phyloP scores from a whole-genome alignment of 495 filamentous ascomycete genomes.

The Aspergillus steynii region DNA sequence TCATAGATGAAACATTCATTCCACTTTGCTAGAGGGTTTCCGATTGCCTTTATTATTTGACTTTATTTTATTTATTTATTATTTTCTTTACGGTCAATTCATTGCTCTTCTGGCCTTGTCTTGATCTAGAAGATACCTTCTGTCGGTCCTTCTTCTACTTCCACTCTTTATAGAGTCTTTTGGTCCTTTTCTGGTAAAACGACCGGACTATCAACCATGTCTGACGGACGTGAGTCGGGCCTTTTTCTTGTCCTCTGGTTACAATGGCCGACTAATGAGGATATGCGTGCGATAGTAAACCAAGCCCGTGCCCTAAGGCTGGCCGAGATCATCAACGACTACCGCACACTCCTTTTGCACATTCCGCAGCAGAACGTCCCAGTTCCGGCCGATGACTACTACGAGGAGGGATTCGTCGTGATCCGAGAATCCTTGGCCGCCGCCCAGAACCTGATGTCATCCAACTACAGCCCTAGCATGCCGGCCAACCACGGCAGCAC shows the following conservation, averaged over 20 bases:
- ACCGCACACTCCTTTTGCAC: conserved; percentile 76
- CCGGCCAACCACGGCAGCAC: conserved; percentile 53
- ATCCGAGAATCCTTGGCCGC: conserved; percentile 74
- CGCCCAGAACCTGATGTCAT: conserved; percentile 71
- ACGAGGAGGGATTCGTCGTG: conserved; percentile 75
- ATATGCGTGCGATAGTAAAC: conserved; percentile 61
- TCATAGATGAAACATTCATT: conserved; percentile 16
- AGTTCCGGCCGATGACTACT: conserved; percentile 63
- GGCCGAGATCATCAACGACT: conserved; percentile 82
- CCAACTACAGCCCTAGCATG: conserved; percentile 62
- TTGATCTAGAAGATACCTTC: conserved; percentile 12
- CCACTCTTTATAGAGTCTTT: conserved; percentile 6
- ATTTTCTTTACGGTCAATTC: background rate
- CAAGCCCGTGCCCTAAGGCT: conserved; percentile 78
- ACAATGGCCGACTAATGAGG: conserved; percentile 3
- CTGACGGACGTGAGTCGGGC: conserved; percentile 59
- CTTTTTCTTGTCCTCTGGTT: conserved; percentile 5
- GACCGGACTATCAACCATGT: conserved; percentile 40
- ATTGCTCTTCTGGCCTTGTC: background rate
- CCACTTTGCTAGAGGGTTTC: background rate
- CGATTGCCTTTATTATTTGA: background rate
- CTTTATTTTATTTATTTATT: no score
- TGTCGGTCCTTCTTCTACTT: conserved; percentile 4
- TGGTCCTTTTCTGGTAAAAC: conserved; percentile 2
- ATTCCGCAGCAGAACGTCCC: conserved; percentile 69